Percentiles rank a stretch among this genome's conserved stretches.
phyloP scores from a whole-genome alignment of 139 green algal species.

The Chlorella ohadii region DNA sequence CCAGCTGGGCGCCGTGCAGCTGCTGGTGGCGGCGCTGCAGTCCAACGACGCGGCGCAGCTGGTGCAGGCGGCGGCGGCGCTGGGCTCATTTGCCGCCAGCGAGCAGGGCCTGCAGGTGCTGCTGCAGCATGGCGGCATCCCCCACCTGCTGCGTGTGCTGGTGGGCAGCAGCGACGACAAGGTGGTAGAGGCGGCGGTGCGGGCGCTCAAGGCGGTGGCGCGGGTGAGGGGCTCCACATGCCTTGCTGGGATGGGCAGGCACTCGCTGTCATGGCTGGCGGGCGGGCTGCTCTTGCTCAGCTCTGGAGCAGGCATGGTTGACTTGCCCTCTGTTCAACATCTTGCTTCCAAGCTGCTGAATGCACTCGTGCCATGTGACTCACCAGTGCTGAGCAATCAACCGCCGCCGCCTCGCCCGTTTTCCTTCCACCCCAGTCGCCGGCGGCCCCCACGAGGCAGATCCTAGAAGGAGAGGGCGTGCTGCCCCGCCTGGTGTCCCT shows the following conservation, averaged over 20 bases:
- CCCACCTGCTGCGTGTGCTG: constrained; percentile 66
- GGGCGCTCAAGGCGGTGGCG: constrained; percentile 70
- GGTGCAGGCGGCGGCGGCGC: constrained; percentile 54
- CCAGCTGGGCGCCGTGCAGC: constrained; percentile 64
- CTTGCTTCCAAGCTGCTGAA: no score
- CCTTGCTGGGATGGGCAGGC: no score
- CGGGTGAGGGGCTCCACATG: constrained; percentile 1
- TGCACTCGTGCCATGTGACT: no score
- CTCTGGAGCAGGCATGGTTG: no score
- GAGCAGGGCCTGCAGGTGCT: constrained; percentile 46
- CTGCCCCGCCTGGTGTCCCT: constrained; percentile 61
- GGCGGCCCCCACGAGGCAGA: constrained; percentile 29
- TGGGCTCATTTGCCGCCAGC: constrained; percentile 41
- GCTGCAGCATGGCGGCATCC: constrained; percentile 63
- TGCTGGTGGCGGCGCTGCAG: constrained; percentile 63
- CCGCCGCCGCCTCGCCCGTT: neutral
- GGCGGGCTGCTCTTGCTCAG: no score
- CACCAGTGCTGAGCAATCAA: no score
- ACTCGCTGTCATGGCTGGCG: no score
- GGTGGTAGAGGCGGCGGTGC: constrained; percentile 67
- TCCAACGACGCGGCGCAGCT: constrained; percentile 43
- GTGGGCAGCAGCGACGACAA: constrained; percentile 42
- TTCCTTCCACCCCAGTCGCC: constrained; percentile 38
- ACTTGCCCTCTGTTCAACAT: no score
- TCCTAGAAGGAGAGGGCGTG: constrained; percentile 30